Conservation (phyloP, 2,329 filamentous ascomycete genomes). For the Cryphonectria japonica region DNA sequence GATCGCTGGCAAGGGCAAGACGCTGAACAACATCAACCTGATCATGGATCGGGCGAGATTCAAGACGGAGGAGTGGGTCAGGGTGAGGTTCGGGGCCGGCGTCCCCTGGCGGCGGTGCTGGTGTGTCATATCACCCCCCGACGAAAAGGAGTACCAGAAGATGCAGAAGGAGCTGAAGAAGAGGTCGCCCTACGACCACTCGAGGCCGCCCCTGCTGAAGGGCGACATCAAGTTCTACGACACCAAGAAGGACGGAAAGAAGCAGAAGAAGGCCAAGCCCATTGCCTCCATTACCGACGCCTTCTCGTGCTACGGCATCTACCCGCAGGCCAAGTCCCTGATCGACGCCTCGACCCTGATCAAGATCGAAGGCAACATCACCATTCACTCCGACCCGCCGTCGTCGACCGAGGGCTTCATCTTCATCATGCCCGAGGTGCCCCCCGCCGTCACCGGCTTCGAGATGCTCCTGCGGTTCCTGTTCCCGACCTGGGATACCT, state of each 20-base stretch:
- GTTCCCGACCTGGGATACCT: slow-evolving; percentile 93
- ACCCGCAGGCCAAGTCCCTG: slow-evolving; percentile 89
- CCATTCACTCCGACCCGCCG: slow-evolving; percentile 79
- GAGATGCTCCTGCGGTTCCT: slow-evolving; percentile 94
- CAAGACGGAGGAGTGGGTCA: slow-evolving; percentile 88
- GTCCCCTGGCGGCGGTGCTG: slow-evolving; percentile 96
- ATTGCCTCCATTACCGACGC: slow-evolving; percentile 92
- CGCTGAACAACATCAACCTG: slow-evolving; percentile 83
- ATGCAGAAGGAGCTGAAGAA: slow-evolving; percentile 82
- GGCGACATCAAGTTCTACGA: slow-evolving; percentile 97
- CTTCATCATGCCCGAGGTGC: slow-evolving; percentile 95
- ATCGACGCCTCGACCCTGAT: slow-evolving; percentile 94
- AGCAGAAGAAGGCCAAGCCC: slow-evolving; percentile 82
- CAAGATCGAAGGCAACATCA: slow-evolving; percentile 90
- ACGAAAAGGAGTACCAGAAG: slow-evolving; percentile 89
- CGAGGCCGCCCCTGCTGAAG: slow-evolving; percentile 68
- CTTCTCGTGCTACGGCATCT: slow-evolving; percentile 92
- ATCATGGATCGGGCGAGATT: slow-evolving; percentile 83
- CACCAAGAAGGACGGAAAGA: slow-evolving; percentile 71
- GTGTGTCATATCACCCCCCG: slow-evolving; percentile 91
- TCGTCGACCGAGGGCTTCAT: slow-evolving; percentile 89
- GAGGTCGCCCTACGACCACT: slow-evolving; percentile 80
- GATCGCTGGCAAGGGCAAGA: slow-evolving; percentile 91
- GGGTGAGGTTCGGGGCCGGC: slow-evolving; percentile 92
- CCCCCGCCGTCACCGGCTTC: slow-evolving; percentile 89